Percentiles rank a stretch among this genome's conserved stretches.
These are phyloP conservation scores for Globisporangium paroecandrum DNA, from an alignment of 352 stramenopile genomes.

Conservation along the genomic window DNA sequence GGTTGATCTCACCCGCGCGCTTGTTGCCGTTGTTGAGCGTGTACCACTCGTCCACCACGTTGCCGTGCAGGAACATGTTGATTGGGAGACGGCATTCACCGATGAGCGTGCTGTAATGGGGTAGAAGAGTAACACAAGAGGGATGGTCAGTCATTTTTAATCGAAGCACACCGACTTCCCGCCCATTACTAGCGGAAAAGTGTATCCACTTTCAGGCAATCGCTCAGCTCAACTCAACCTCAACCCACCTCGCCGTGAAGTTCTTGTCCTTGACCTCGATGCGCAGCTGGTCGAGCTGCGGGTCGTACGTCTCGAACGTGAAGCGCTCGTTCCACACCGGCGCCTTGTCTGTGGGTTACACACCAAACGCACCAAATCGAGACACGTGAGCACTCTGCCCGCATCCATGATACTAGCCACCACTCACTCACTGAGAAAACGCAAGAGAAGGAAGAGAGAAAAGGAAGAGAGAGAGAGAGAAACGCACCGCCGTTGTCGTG, in stretches of 20 bases:
- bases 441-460: background rate
- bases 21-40: slow-evolving; percentile 64
- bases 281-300: slow-evolving; percentile 68
- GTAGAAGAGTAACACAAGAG: background rate
- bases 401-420: background rate
- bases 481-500: slow-evolving; percentile 79
- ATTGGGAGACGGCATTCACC: slow-evolving; percentile 67
- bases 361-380: too few relatives aligned
- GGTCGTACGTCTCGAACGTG: slow-evolving; percentile 67
- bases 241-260: slow-evolving; percentile 49
- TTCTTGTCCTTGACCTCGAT: slow-evolving; percentile 86
- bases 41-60: slow-evolving; percentile 79
- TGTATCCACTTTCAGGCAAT: background rate
- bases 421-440: background rate
- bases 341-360: slow-evolving; percentile 40
- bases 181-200: background rate
- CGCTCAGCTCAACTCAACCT: background rate
- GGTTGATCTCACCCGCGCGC: slow-evolving; percentile 73
- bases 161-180: background rate
- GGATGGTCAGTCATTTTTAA: background rate
- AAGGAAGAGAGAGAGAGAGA: background rate
- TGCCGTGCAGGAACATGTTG: slow-evolving; percentile 67
- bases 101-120: slow-evolving; percentile 48
- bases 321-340: slow-evolving; percentile 85
- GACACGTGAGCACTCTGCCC: background rate